Percentiles rank a stretch among this genome's conserved stretches.
Conservation (phyloP, 164 flowering plant genomes). For the Chloranthus sessilifolius region DNA sequence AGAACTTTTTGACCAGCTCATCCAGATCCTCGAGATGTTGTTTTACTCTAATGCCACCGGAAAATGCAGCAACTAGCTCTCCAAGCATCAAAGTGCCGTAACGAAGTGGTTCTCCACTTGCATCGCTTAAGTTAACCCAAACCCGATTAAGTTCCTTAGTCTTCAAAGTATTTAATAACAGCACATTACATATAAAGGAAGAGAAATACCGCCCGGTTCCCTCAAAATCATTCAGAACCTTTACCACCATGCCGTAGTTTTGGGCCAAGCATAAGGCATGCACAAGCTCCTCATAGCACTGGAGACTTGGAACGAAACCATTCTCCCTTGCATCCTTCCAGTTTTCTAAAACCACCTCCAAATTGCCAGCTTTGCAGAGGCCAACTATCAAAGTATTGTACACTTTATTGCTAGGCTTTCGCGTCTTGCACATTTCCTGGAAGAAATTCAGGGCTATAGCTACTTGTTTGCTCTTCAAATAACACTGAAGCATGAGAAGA, state of each 20-base stretch:
- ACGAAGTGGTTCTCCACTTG: constrained; percentile 13
- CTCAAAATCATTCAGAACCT: constrained; percentile 41
- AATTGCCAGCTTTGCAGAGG: constrained; percentile 42
- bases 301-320: constrained; percentile 39
- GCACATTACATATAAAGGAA: constrained; percentile 60
- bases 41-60: constrained; percentile 22
- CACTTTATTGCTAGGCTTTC: constrained; percentile 25
- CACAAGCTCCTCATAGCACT: constrained; percentile 71
- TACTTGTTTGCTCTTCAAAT: constrained; percentile 37
- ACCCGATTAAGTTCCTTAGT: constrained; percentile 29
- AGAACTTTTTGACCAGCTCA: constrained; percentile 40
- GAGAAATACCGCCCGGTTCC: constrained; percentile 43
- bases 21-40: constrained; percentile 35
- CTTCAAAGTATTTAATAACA: constrained; percentile 44
- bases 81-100: constrained; percentile 35
- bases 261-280: constrained; percentile 23
- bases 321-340: constrained; percentile 30
- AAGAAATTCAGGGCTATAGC: constrained; percentile 54
- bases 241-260: constrained; percentile 36
- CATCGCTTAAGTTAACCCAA: constrained; percentile 38
- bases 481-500: constrained; percentile 48
- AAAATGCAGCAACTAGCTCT: constrained; percentile 46
- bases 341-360: constrained; percentile 33
- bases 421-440: constrained; percentile 22
- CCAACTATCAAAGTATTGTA: constrained; percentile 52